Evolutionary conservation across 108 stramenopile genomes (phyloP).

Genomic region (Epithemia pelagica): DNA sequence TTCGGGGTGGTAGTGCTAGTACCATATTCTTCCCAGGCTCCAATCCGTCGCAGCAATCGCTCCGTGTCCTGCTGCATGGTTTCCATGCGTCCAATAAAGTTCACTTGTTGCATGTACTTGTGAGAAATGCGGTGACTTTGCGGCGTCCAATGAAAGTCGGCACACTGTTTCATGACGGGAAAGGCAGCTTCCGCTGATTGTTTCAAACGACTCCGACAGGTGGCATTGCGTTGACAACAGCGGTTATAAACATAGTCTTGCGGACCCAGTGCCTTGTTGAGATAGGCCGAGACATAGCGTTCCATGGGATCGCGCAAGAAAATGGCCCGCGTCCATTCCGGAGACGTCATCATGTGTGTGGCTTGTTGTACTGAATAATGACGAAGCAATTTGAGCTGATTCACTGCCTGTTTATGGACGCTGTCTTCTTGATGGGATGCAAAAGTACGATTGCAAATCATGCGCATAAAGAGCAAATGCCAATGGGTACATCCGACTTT

Average conservation of each 20-base stretch:
- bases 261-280: conserved; percentile 42
- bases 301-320: conserved; percentile 69
- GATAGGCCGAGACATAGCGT: conserved; percentile 46
- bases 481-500: conserved; percentile 40
- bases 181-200: conserved; percentile 7
- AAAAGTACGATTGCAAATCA: conserved; percentile 40
- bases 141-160: conserved; percentile 28
- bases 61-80: conserved; percentile 23
- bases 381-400: conserved; percentile 34
- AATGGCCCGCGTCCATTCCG: conserved; percentile 57
- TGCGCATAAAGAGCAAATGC: conserved; percentile 42
- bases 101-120: conserved; percentile 33
- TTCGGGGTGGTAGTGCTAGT: no score
- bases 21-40: conserved; percentile 50
- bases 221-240: conserved; percentile 18
- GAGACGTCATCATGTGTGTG: conserved; percentile 38
- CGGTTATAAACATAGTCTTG: conserved; percentile 16
- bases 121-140: conserved; percentile 27
- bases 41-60: conserved; percentile 20
- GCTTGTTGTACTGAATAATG: conserved; percentile 41
- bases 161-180: conserved; percentile 18
- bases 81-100: conserved; percentile 37
- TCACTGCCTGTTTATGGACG: no score
- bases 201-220: neutral
- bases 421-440: no score